A percentile compares a stretch with the other conserved stretches of the same genome.
Evolutionary conservation across 495 filamentous ascomycete genomes (phyloP).

Genomic region (Podospora didyma): DNA sequence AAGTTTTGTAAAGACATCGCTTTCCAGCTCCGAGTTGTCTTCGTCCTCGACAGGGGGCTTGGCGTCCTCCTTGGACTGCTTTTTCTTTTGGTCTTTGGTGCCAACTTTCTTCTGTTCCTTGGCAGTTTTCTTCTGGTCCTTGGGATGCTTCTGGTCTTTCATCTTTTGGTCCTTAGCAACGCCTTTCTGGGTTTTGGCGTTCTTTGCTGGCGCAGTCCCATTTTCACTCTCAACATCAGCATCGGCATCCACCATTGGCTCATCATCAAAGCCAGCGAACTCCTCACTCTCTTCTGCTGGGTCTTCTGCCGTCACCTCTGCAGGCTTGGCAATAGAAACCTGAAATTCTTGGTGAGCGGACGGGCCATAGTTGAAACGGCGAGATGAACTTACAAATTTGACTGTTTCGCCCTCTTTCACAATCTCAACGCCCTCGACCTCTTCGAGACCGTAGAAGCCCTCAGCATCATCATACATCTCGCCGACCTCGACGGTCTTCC

Average conservation of each 20-base stretch:
- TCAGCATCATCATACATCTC: slow-evolving; percentile 88
- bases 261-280: slow-evolving; percentile 55
- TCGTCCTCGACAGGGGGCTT: slow-evolving; percentile 28
- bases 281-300: slow-evolving; percentile 29
- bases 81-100: slow-evolving; percentile 5
- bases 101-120: slow-evolving; percentile 9
- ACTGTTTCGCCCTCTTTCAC: slow-evolving; percentile 53
- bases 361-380: neutral
- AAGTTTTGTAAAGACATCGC: slow-evolving; percentile 38
- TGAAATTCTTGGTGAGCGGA: slow-evolving; percentile 3
- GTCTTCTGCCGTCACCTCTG: neutral
- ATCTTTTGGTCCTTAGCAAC: slow-evolving; percentile 7
- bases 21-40: slow-evolving; percentile 37
- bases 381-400: slow-evolving; percentile 43
- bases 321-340: slow-evolving; percentile 16
- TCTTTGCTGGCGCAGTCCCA: neutral
- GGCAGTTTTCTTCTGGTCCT: slow-evolving; percentile 6
- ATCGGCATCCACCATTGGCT: slow-evolving; percentile 10
- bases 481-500: slow-evolving; percentile 78
- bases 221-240: neutral
- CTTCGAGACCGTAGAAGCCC: slow-evolving; percentile 90
- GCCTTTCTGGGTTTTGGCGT: slow-evolving; percentile 4
- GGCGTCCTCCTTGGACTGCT: slow-evolving; percentile 25
- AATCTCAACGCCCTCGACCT: slow-evolving; percentile 85
- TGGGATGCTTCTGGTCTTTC: slow-evolving; percentile 8